These are phyloP conservation scores for Tuber umbilicatum DNA, from an alignment of 495 filamentous ascomycete genomes.

Conservation along the genomic window DNA sequence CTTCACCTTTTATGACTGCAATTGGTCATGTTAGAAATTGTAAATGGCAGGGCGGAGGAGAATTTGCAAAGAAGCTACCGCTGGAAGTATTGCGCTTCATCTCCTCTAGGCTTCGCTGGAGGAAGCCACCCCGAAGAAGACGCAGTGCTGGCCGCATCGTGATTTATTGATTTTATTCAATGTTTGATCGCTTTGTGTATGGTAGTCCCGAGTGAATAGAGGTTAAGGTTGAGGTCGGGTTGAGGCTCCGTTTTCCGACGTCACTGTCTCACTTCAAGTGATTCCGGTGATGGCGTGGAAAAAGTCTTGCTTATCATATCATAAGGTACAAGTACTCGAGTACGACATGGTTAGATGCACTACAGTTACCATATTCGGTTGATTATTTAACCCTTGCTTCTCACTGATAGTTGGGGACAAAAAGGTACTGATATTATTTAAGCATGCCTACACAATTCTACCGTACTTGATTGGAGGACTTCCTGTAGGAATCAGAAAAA, in stretches of 20 bases:
- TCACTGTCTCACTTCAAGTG: not conserved
- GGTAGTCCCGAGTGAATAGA: not conserved
- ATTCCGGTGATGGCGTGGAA: not conserved
- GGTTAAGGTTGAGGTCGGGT: conserved; percentile 10
- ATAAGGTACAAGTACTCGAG: not conserved
- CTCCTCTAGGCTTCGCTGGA: conserved; percentile 59
- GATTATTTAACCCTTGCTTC: not conserved
- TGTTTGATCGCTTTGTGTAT: not conserved
- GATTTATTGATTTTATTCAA: not conserved
- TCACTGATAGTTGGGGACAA: not conserved
- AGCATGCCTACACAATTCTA: not conserved
- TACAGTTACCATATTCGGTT: not conserved
- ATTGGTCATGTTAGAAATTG: conserved; percentile 28
- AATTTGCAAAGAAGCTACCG: conserved; percentile 44
- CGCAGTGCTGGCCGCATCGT: conserved; percentile 33
- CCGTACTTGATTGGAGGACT: no score
- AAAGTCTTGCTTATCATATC: not conserved
- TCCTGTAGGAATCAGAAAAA: no score
- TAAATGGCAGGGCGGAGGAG: not conserved
- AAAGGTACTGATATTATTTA: not conserved
- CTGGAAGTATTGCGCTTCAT: conserved; percentile 55
- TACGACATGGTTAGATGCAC: not conserved
- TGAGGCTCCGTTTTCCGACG: not conserved
- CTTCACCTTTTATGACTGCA: conserved; percentile 49
- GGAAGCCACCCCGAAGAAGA: conserved; percentile 48